These are phyloP conservation scores for Fraxinus anomala DNA, from an alignment of 257 asterid species.

Conservation along the genomic window DNA sequence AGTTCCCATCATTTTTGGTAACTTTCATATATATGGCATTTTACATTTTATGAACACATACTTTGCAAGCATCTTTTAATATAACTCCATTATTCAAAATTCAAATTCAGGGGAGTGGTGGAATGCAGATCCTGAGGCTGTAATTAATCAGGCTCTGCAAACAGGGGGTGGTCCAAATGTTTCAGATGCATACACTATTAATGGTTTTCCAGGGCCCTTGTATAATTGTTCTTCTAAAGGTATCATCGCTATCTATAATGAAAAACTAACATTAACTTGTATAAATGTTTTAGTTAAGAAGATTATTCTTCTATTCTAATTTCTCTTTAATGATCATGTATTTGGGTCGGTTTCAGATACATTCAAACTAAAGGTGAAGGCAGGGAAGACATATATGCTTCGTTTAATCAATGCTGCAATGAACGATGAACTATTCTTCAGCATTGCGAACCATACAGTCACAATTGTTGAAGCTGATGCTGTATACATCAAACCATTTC, in stretches of 20 bases:
- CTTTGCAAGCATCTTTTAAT: not conserved
- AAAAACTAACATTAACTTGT: not conserved
- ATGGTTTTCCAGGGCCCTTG: constrained; percentile 70
- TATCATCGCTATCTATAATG: constrained; percentile 22
- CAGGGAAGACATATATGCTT: constrained; percentile 66
- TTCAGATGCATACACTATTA: constrained; percentile 73
- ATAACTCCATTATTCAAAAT: constrained; percentile 9
- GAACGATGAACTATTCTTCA: constrained; percentile 71
- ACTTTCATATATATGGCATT: not conserved
- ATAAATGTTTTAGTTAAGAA: not conserved
- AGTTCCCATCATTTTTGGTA: constrained; percentile 63
- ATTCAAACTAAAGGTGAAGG: constrained; percentile 54
- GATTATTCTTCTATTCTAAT: too few relatives aligned
- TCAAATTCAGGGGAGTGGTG: constrained; percentile 65
- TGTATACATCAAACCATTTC: constrained; percentile 56
- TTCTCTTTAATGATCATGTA: constrained; percentile 9
- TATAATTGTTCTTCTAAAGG: constrained; percentile 71
- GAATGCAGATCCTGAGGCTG: constrained; percentile 67
- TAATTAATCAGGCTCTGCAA: constrained; percentile 64
- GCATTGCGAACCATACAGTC: constrained; percentile 66
- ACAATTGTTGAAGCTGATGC: constrained; percentile 71
- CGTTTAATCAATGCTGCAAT: constrained; percentile 74
- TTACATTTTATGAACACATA: not conserved
- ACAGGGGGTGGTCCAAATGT: constrained; percentile 67
- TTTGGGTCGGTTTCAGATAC: constrained; percentile 42